phyloP scores from a whole-genome alignment of 148 eudicot species.

The Polygonum aviculare region DNA sequence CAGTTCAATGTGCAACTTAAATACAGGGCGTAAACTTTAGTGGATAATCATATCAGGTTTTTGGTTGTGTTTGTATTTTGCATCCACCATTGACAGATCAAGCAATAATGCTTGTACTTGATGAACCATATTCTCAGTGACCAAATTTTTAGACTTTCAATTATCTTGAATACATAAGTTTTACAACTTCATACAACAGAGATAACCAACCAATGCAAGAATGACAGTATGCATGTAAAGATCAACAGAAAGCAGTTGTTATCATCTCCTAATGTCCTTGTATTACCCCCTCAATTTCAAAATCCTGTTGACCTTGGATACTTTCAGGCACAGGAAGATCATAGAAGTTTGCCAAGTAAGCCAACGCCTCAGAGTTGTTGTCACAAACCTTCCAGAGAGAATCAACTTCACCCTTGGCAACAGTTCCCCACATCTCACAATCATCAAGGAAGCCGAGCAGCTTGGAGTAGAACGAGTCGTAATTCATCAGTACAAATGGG shows the following conservation, averaged over 20 bases:
- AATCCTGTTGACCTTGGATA: neutral
- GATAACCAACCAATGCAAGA: neutral
- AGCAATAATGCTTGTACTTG: neutral
- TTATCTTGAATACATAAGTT: neutral
- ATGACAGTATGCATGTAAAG: neutral
- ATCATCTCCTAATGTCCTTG: neutral
- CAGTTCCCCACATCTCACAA: constrained; percentile 65
- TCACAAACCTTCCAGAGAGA: constrained; percentile 78
- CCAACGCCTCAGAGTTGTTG: constrained; percentile 57
- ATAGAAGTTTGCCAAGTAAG: constrained; percentile 53
- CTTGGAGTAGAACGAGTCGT: constrained; percentile 67
- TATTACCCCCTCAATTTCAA: neutral
- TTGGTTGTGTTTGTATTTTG: no score
- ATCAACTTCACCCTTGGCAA: constrained; percentile 62
- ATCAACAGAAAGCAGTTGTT: neutral
- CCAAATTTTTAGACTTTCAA: neutral
- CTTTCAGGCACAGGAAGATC: constrained; percentile 17
- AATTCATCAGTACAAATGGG: constrained; percentile 79
- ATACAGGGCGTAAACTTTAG: no score
- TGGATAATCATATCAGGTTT: neutral
- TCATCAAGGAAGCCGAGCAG: constrained; percentile 65
- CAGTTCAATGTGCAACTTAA: no score
- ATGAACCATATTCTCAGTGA: neutral
- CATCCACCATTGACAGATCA: neutral
- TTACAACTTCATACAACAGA: neutral